Conservation (phyloP, 2,329 filamentous ascomycete genomes). For the Fusarium falciforme region DNA sequence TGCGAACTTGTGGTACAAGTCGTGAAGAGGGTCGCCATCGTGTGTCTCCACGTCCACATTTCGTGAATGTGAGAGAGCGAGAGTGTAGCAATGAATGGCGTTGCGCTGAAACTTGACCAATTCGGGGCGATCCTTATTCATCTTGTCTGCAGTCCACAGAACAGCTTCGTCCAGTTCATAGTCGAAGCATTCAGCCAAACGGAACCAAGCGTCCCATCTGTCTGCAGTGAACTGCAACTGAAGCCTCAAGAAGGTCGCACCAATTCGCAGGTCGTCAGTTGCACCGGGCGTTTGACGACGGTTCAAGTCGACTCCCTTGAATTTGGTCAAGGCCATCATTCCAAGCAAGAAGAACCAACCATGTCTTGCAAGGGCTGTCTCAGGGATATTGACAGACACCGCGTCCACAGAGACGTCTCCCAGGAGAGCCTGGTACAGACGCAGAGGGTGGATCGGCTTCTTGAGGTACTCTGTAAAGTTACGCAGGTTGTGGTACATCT, state of each 20-base stretch:
- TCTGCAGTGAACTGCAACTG: conserved; percentile 86
- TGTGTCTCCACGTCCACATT: conserved; percentile 56
- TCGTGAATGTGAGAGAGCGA: conserved; percentile 68
- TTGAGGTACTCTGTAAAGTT: conserved; percentile 86
- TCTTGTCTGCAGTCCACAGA: conserved; percentile 89
- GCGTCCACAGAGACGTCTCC: conserved; percentile 82
- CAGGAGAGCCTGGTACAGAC: conserved; percentile 82
- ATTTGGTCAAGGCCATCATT: conserved; percentile 88
- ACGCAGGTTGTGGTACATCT: conserved; percentile 88
- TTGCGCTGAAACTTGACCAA: conserved; percentile 80
- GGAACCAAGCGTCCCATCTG: conserved; percentile 92
- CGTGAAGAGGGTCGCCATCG: conserved; percentile 65
- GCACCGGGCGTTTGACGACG: conserved; percentile 82
- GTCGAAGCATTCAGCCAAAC: conserved; percentile 87
- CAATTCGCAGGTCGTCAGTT: conserved; percentile 86
- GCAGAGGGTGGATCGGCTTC: conserved; percentile 83
- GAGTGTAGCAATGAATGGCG: conserved; percentile 83
- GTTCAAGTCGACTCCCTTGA: conserved; percentile 74
- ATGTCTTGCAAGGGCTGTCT: conserved; percentile 79
- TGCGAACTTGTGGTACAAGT: conserved; percentile 70
- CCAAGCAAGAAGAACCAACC: conserved; percentile 95
- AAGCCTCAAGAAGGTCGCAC: conserved; percentile 81
- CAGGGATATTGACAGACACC: conserved; percentile 73
- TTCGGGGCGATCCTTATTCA: conserved; percentile 84
- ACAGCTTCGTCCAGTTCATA: conserved; percentile 89